phyloP scores from a whole-genome alignment of 768 basidiomycete genomes.

The Hericium coralloides region DNA sequence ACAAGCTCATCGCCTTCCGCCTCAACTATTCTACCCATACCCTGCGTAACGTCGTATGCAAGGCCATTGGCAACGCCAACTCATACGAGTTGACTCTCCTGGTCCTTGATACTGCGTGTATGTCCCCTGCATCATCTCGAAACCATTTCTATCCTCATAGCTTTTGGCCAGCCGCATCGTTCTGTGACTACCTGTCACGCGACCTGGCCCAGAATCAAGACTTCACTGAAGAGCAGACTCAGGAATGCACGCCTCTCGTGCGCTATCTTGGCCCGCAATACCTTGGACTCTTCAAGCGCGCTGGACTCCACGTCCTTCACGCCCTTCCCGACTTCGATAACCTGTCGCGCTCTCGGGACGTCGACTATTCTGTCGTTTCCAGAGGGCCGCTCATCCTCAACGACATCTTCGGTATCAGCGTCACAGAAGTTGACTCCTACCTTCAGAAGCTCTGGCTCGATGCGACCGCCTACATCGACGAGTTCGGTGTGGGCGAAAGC shows the following conservation, averaged over 20 bases:
- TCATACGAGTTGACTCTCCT: conserved; percentile 14
- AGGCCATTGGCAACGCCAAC: conserved; percentile 15
- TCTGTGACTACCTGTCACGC: neutral
- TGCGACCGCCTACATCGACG: neutral
- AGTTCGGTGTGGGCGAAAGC: neutral
- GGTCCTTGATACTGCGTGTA: conserved; percentile 6
- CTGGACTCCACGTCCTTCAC: too few relatives aligned
- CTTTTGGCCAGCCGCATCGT: neutral
- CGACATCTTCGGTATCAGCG: neutral
- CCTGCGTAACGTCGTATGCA: conserved; percentile 16
- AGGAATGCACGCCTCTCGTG: too few relatives aligned
- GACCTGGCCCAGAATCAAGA: neutral
- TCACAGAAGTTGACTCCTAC: neutral
- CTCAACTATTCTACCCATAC: conserved; percentile 13
- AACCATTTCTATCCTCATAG: neutral
- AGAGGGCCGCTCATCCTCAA: neutral
- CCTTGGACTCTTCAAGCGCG: too few relatives aligned
- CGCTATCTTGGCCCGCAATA: too few relatives aligned
- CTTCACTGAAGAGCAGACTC: neutral
- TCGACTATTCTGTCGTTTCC: too few relatives aligned
- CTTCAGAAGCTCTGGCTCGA: neutral
- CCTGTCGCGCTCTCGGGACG: too few relatives aligned
- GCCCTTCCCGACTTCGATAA: too few relatives aligned
- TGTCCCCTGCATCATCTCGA: neutral
- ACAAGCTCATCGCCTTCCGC: conserved; percentile 17